Conservation (phyloP, 371 early-diverging fungal genomes). For the Syncephalastrum monosporum region DNA sequence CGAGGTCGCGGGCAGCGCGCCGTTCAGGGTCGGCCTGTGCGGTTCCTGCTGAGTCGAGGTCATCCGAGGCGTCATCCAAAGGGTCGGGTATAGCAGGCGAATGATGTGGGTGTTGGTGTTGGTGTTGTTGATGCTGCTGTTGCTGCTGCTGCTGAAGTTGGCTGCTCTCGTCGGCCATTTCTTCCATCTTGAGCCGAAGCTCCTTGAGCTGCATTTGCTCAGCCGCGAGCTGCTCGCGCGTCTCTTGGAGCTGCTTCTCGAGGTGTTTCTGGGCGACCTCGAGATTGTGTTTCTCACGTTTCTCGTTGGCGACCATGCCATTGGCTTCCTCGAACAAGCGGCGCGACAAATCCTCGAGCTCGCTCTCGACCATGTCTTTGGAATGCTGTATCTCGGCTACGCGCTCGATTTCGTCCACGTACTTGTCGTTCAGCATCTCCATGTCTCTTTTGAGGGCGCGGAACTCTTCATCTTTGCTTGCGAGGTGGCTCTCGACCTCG, state of each 20-base stretch:
- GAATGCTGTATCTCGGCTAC: constrained; percentile 88
- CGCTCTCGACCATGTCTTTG: constrained; percentile 87
- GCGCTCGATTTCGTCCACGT: constrained; percentile 85
- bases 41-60: neutral
- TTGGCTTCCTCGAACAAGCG: constrained; percentile 94
- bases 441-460: constrained; percentile 54
- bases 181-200: constrained; percentile 68
- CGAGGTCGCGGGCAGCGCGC: constrained; percentile 16
- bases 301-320: constrained; percentile 87
- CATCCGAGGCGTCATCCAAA: neutral
- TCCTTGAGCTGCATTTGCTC: constrained; percentile 81
- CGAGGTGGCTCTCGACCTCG: constrained; percentile 44
- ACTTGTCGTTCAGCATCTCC: constrained; percentile 63
- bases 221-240: constrained; percentile 64
- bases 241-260: constrained; percentile 65
- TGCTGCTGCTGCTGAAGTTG: constrained; percentile 7
- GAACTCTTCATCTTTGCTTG: constrained; percentile 47
- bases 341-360: constrained; percentile 88
- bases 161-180: constrained; percentile 38
- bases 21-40: constrained; percentile 12
- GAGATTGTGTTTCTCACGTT: constrained; percentile 60
- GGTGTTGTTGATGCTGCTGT: neutral
- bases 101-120: no score
- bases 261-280: constrained; percentile 59
- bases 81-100: neutral